Conservation (phyloP, 2,329 filamentous ascomycete species). For the Diaporthe ampelina region DNA sequence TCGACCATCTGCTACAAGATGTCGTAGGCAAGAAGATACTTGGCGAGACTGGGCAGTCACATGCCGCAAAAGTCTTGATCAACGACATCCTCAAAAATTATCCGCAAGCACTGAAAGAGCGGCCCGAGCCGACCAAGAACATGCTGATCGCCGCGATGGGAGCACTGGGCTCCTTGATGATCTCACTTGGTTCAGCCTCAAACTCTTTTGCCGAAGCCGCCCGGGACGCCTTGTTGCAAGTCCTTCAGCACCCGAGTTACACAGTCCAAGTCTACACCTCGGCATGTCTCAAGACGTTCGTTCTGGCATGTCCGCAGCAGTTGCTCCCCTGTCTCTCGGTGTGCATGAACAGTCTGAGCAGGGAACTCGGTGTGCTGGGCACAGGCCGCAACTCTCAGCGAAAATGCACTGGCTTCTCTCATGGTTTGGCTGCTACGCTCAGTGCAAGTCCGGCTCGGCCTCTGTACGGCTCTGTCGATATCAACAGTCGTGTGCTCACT, state of each 20-base stretch:
- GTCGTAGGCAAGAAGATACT: slow-evolving; percentile 85
- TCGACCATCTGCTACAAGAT: slow-evolving; percentile 86
- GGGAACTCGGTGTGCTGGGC: slow-evolving; percentile 84
- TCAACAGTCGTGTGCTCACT: slow-evolving; percentile 90
- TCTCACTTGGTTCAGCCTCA: slow-evolving; percentile 84
- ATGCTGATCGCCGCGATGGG: slow-evolving; percentile 84
- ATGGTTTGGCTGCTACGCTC: slow-evolving; percentile 90
- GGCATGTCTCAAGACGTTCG: slow-evolving; percentile 87
- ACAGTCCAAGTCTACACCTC: slow-evolving; percentile 94
- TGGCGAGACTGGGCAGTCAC: slow-evolving; percentile 89
- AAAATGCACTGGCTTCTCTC: slow-evolving; percentile 90
- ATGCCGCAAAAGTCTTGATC: slow-evolving; percentile 84
- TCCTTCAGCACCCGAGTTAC: slow-evolving; percentile 94
- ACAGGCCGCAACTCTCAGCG: slow-evolving; percentile 83
- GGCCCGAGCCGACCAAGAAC: slow-evolving; percentile 89
- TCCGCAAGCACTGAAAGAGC: slow-evolving; percentile 88
- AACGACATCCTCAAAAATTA: slow-evolving; percentile 96
- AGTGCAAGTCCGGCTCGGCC: slow-evolving; percentile 91
- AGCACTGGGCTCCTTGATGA: slow-evolving; percentile 83
- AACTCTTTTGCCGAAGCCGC: slow-evolving; percentile 85
- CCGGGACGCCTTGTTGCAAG: slow-evolving; percentile 88
- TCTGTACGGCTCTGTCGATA: slow-evolving; percentile 93
- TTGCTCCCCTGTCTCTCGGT: slow-evolving; percentile 92
- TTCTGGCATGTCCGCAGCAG: slow-evolving; percentile 92
- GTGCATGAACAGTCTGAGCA: slow-evolving; percentile 93